phyloP scores from a whole-genome alignment of 2,329 filamentous ascomycete species.

The Phyllosticta ampelicida region DNA sequence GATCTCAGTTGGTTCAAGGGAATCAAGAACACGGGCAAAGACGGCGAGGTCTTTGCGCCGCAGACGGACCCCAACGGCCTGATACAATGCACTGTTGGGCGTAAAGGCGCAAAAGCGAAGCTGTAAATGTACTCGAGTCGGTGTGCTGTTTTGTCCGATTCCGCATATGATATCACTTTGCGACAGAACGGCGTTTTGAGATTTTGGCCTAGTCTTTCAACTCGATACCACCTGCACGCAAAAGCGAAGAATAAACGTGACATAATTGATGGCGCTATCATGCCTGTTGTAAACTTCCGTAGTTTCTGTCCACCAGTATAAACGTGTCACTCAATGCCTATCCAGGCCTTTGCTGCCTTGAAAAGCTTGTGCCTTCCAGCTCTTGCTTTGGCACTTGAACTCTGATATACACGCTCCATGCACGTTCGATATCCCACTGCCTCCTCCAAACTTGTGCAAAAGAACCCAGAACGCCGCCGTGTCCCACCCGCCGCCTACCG shows the following conservation, averaged over 20 bases:
- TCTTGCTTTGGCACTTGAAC: neutral
- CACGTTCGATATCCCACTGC: neutral
- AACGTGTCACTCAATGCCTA: too few relatives aligned
- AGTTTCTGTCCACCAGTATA: too few relatives aligned
- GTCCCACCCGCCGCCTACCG: neutral
- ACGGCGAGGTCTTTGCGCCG: slow-evolving; percentile 91
- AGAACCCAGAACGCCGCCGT: slow-evolving; percentile 6
- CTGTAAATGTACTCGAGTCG: slow-evolving; percentile 21
- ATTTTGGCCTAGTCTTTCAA: neutral
- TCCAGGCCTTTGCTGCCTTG: neutral
- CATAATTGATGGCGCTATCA: too few relatives aligned
- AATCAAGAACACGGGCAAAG: slow-evolving; percentile 85
- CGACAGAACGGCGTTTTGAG: slow-evolving; percentile 9
- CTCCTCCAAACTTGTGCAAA: slow-evolving; percentile 1
- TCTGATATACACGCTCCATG: neutral
- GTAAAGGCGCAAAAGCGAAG: slow-evolving; percentile 38
- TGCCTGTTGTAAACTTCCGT: too few relatives aligned
- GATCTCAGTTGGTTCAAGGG: slow-evolving; percentile 96
- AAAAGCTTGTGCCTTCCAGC: neutral
- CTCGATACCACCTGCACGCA: neutral
- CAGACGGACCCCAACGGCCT: slow-evolving; percentile 90
- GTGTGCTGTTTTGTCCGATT: neutral
- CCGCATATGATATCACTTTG: slow-evolving; percentile 7
- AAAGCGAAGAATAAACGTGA: neutral
- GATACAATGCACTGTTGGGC: slow-evolving; percentile 82